These are phyloP conservation scores for Pulveroboletus sp. DNA, from an alignment of 1,284 basidiomycete genomes.

Conservation along the genomic window DNA sequence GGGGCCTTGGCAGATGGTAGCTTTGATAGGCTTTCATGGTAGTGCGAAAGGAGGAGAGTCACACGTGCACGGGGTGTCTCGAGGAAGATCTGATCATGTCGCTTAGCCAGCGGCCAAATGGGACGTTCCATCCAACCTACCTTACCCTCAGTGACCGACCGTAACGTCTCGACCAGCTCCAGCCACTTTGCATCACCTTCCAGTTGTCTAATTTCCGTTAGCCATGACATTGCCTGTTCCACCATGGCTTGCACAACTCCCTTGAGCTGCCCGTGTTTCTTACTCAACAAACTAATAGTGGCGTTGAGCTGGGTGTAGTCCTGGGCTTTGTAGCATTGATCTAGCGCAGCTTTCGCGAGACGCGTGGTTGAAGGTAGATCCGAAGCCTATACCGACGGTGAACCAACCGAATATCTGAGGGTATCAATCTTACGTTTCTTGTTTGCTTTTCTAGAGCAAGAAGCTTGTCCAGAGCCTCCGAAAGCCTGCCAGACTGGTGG, in stretches of 20 bases:
- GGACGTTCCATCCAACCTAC: constrained; percentile 41
- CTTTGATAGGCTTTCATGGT: constrained; percentile 74
- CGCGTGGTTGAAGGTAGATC: constrained; percentile 90
- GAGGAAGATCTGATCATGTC: constrained; percentile 80
- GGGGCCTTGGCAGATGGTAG: constrained; percentile 45
- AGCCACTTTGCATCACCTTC: constrained; percentile 80
- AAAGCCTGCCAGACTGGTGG: constrained; percentile 71
- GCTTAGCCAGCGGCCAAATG: not conserved
- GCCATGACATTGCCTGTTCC: constrained; percentile 79
- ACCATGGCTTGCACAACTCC: constrained; percentile 89
- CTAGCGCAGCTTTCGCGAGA: constrained; percentile 73
- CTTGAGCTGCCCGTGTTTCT: constrained; percentile 98
- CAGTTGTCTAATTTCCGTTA: constrained; percentile 70
- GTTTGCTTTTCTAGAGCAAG: constrained; percentile 93
- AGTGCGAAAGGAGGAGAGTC: constrained; percentile 79
- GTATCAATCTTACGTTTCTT: constrained; percentile 70
- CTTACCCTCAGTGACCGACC: constrained; percentile 96
- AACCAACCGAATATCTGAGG: constrained; percentile 1
- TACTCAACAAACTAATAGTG: constrained; percentile 76
- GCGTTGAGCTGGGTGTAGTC: constrained; percentile 74
- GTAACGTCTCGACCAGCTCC: constrained; percentile 84
- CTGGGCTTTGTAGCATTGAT: constrained; percentile 72
- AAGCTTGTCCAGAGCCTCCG: constrained; percentile 89
- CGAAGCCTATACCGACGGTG: constrained; percentile 65
- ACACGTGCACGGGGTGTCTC: constrained; percentile 96